These are phyloP conservation scores for Tricholoma sp. DNA, from an alignment of 768 basidiomycete species.

Conservation along the genomic window DNA sequence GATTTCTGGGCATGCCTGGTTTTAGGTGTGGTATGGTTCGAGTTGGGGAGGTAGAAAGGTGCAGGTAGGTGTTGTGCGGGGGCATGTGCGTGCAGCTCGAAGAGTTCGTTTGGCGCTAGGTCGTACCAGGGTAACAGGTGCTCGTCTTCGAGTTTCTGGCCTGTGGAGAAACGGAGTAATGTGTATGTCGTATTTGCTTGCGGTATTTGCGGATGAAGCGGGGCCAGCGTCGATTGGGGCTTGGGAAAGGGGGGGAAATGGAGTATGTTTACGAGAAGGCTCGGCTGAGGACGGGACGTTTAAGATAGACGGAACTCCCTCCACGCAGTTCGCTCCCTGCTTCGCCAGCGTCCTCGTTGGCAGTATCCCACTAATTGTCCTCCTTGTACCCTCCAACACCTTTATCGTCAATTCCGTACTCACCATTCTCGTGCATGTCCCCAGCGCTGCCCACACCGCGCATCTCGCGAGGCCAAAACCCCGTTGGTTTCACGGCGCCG, in stretches of 20 bases:
- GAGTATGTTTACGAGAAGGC: background rate
- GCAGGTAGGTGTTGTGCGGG: slow-evolving; percentile 1
- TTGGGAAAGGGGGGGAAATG: background rate
- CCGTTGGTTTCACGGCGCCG: no score
- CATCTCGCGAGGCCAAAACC: no score
- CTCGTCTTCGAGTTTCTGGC: slow-evolving; percentile 66
- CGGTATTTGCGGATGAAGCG: background rate
- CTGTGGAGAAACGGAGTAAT: slow-evolving; percentile 65
- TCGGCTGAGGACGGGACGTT: background rate
- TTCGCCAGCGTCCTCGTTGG: background rate
- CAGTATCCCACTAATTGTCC: no score
- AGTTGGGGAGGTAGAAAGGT: background rate
- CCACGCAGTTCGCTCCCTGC: background rate
- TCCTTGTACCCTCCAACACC: background rate
- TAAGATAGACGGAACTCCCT: background rate
- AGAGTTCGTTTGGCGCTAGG: slow-evolving; percentile 56
- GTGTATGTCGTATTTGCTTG: slow-evolving; percentile 29
- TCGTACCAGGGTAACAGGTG: slow-evolving; percentile 52
- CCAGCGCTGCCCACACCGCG: background rate
- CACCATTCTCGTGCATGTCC: background rate
- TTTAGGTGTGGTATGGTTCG: no score
- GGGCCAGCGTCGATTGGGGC: background rate
- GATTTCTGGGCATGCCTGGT: no score
- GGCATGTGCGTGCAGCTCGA: slow-evolving; percentile 52
- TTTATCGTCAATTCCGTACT: background rate